Conservation (phyloP, 768 basidiomycete species). For the Lactarius tabidus region DNA sequence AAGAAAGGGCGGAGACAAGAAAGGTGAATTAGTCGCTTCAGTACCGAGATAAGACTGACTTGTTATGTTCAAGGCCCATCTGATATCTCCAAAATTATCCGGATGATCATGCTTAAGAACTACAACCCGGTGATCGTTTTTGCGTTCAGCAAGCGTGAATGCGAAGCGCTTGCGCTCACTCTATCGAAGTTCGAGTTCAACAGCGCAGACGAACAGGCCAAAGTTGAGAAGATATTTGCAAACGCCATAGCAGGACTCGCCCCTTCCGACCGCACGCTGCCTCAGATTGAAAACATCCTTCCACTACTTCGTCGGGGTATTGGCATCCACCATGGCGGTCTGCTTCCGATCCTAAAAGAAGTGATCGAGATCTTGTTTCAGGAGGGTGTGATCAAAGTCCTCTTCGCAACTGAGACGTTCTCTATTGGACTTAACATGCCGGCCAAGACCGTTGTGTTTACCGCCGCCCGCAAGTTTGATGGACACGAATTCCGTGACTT, state of each 20-base stretch:
- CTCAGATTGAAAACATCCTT: constrained; percentile 89
- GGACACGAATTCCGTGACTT: constrained; percentile 91
- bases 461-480: constrained; percentile 91
- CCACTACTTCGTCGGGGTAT: constrained; percentile 93
- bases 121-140: constrained; percentile 99
- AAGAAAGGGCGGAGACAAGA: constrained; percentile 89
- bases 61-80: constrained; percentile 55
- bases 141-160: constrained; percentile 97
- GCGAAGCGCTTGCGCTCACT: constrained; percentile 85
- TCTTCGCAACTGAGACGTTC: constrained; percentile 98
- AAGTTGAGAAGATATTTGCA: constrained; percentile 83
- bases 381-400: constrained; percentile 94
- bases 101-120: constrained; percentile 97
- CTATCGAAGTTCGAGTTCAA: constrained; percentile 98
- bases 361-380: constrained; percentile 99
- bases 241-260: constrained; percentile 91
- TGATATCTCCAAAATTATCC: constrained; percentile 96
- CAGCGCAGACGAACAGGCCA: constrained; percentile 83
- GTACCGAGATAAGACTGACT: constrained; percentile 14
- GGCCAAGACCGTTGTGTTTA: constrained; percentile 98
- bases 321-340: constrained; percentile 97
- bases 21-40: constrained; percentile 49
- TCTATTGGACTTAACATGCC: constrained; percentile 99
- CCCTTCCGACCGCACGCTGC: constrained; percentile 80
- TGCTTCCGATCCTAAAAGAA: constrained; percentile 96